phyloP scores from a whole-genome alignment of 2,329 filamentous ascomycete genomes.

The Alternaria ethzedia region DNA sequence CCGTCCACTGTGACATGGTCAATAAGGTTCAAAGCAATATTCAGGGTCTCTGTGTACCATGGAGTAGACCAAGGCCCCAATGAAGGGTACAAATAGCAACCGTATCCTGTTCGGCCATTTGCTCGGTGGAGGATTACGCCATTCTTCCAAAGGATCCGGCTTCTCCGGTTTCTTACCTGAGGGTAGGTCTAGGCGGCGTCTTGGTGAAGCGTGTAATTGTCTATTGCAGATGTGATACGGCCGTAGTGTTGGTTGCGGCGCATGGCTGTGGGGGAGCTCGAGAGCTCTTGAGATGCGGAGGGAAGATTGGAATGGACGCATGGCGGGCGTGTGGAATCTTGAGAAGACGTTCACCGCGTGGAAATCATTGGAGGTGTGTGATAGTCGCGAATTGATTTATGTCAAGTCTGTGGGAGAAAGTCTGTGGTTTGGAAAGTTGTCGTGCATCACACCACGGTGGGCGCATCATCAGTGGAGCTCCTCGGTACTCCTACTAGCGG shows the following conservation, averaged over 20 bases:
- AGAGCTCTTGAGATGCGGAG: conserved; percentile 33
- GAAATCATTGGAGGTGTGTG: conserved; percentile 16
- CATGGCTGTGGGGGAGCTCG: conserved; percentile 35
- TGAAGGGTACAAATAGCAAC: conserved; percentile 57
- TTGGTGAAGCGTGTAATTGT: conserved; percentile 18
- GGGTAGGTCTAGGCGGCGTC: conserved; percentile 28
- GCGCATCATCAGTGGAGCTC: conserved; percentile 24
- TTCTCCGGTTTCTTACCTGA: conserved; percentile 25
- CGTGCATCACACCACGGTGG: conserved; percentile 42
- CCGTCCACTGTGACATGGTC: conserved; percentile 34
- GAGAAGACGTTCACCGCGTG: conserved; percentile 17
- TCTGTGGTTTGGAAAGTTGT: conserved; percentile 13
- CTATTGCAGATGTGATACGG: conserved; percentile 21
- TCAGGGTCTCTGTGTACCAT: conserved; percentile 56
- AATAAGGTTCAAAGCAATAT: not conserved
- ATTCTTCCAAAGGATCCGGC: conserved; percentile 38
- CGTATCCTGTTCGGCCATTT: conserved; percentile 51
- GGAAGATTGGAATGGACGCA: conserved; percentile 39
- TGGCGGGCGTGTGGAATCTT: conserved; percentile 27
- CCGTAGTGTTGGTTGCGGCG: conserved; percentile 28
- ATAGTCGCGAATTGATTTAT: conserved; percentile 9
- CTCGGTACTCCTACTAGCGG: conserved; percentile 17
- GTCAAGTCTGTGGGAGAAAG: conserved; percentile 6
- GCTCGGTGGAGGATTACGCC: conserved; percentile 45
- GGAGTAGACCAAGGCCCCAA: conserved; percentile 63